Percentiles rank a stretch among this genome's conserved stretches.
Evolutionary conservation across 2,329 filamentous ascomycete species (phyloP).

Genomic region (Corinectria fuckeliana): DNA sequence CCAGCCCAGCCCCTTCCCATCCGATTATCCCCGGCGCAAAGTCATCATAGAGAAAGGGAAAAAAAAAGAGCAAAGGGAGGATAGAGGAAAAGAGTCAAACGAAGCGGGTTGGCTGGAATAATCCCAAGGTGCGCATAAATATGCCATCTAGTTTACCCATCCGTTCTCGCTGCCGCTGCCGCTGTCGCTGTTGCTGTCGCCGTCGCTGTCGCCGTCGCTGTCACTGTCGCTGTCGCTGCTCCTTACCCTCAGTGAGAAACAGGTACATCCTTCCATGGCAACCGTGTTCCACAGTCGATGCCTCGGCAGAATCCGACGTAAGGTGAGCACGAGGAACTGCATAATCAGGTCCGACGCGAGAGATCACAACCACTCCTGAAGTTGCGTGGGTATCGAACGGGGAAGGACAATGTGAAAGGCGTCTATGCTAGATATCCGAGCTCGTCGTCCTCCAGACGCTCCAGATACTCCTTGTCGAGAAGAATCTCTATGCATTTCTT

Average conservation of each 20-base stretch:
- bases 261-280: neutral
- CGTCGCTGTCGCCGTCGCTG: no score
- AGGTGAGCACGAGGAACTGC: neutral
- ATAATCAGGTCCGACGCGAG: neutral
- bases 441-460: constrained; percentile 93
- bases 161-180: constrained; percentile 3
- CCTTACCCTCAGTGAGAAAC: neutral
- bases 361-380: neutral
- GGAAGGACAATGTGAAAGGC: neutral
- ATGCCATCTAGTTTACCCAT: constrained; percentile 13
- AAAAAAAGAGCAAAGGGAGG: constrained; percentile 1
- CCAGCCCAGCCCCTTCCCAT: constrained; percentile 6
- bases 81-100: neutral
- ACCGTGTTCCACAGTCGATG: neutral
- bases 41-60: constrained; percentile 12
- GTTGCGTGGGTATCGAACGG: neutral
- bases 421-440: constrained; percentile 88
- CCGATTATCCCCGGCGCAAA: constrained; percentile 8
- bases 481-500: constrained; percentile 99
- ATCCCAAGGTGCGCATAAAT: constrained; percentile 1
- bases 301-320: neutral
- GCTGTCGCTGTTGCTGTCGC: no score
- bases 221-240: no score
- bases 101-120: neutral
- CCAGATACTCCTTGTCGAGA: constrained; percentile 98